Evolutionary conservation across 352 stramenopile species (phyloP), one percentile per base, ranked within the genome.

Genomic region (Globisporangium megalacanthum): DNA sequence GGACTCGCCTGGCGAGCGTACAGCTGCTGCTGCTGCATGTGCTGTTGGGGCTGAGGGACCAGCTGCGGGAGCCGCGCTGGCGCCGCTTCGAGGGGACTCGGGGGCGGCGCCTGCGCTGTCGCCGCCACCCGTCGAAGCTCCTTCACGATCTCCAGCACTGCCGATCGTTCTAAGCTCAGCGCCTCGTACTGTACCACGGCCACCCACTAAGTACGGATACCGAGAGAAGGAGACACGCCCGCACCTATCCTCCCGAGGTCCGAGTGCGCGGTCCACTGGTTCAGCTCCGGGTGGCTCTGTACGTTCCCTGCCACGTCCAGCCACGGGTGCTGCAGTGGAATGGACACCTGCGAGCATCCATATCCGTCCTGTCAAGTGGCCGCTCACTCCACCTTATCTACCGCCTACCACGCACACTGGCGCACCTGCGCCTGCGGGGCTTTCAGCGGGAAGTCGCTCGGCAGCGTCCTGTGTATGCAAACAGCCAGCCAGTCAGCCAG

Each of bases 221-320:
- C 19, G 8, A 5, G 1, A 54, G n/a, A 20, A 36, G 19, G 7
- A 5, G 7, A 52, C 33, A 0, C 5, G 33, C 13, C 45, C 62
- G 10, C 58, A 79, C 73, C 69, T 55, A 84, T 94, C n/a, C 84
- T 74, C 10, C 84, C 84, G 36, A 94, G 63, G 58, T 94, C 84
- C 56, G 84, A 91, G 68, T 94, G 84, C 17, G 78, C 81, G 3
- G 81, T 90, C 84, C 84, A 94, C 52, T 85, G 79, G 60, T 77
- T 88, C 19, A 94, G 54, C 54, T 94, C 84, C 15, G 75, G 65
- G 56, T 94, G 81, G 0, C 76, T 70, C 22, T 83, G 69, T 9
- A 94, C 84, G 46, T 84, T 89, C 13, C 83, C 83, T 15, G 68
- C 71, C 15, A 75, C 61, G 65, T 94, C 83, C 9, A 94, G 63